phyloP scores from a whole-genome alignment of 768 basidiomycete genomes.

The Russula sp. region DNA sequence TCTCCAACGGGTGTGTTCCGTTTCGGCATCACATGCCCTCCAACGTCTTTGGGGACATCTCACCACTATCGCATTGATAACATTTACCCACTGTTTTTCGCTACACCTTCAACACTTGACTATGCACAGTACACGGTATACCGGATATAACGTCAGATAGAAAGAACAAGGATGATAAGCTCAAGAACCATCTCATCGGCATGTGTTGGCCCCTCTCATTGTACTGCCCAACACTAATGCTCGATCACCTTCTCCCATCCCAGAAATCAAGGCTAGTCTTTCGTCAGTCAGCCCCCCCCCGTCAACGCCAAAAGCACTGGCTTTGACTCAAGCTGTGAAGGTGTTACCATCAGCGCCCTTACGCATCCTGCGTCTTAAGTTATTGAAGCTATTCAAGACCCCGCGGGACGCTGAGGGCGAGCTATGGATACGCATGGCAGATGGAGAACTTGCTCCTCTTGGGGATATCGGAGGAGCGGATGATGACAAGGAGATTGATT shows the following conservation, averaged over 20 bases:
- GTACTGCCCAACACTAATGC: not conserved
- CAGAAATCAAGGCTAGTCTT: constrained; percentile 22
- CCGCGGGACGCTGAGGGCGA: constrained; percentile 30
- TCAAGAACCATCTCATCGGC: constrained; percentile 60
- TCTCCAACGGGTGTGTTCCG: not conserved
- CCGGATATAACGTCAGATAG: constrained; percentile 33
- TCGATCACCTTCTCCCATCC: not conserved
- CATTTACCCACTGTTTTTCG: not conserved
- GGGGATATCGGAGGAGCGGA: constrained; percentile 22
- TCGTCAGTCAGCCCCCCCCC: constrained; percentile 1
- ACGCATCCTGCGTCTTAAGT: constrained; percentile 54
- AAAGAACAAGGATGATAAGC: constrained; percentile 35
- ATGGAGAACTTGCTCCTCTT: constrained; percentile 42
- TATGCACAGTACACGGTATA: constrained; percentile 47
- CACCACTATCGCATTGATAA: not conserved
- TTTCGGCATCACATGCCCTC: not conserved
- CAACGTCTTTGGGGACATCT: not conserved
- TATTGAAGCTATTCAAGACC: constrained; percentile 31
- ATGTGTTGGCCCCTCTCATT: constrained; percentile 18
- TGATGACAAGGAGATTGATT: constrained; percentile 51
- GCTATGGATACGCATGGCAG: constrained; percentile 52
- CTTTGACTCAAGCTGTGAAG: constrained; percentile 33
- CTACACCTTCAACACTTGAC: not conserved
- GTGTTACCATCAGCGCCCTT: constrained; percentile 66
- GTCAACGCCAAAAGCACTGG: constrained; percentile 8